Conservation (phyloP, 805 yeast genomes). For the Zygosaccharomyces pseudorouxii region DNA sequence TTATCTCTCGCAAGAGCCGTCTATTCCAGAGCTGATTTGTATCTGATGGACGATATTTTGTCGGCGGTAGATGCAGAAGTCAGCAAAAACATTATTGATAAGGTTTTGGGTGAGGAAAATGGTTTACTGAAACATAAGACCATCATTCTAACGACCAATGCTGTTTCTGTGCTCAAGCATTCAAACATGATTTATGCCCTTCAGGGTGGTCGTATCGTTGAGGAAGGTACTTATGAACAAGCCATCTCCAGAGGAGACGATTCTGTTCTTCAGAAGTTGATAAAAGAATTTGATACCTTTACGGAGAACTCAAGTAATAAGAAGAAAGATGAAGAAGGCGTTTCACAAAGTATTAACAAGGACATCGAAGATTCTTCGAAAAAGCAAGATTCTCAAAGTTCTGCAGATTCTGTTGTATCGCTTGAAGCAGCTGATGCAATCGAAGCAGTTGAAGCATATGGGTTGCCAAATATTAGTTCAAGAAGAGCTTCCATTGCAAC, state of each 20-base stretch:
- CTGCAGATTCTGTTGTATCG: constrained; percentile 2
- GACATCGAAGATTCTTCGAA: background rate
- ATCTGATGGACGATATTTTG: constrained; percentile 58
- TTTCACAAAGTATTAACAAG: constrained; percentile 1
- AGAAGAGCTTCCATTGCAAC: constrained; percentile 66
- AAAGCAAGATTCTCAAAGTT: background rate
- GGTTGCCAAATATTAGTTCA: constrained; percentile 15
- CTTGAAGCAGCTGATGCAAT: constrained; percentile 2
- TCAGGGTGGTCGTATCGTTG: constrained; percentile 50
- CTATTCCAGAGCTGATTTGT: constrained; percentile 54
- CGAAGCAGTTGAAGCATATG: constrained; percentile 7
- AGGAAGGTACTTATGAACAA: constrained; percentile 50
- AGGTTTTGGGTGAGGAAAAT: constrained; percentile 40
- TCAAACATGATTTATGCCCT: constrained; percentile 61
- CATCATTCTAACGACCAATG: constrained; percentile 54
- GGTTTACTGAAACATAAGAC: constrained; percentile 53
- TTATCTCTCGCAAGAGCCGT: constrained; percentile 65
- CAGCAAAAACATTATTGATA: constrained; percentile 48
- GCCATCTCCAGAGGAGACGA: constrained; percentile 37
- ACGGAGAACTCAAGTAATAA: constrained; percentile 18
- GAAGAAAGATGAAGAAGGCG: background rate
- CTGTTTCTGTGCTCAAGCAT: constrained; percentile 49
- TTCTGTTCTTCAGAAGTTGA: constrained; percentile 33
- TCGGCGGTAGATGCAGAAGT: constrained; percentile 75
- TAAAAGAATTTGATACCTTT: constrained; percentile 29